Conservation (phyloP, 1,284 basidiomycete genomes). For the Malassezia furfur region DNA sequence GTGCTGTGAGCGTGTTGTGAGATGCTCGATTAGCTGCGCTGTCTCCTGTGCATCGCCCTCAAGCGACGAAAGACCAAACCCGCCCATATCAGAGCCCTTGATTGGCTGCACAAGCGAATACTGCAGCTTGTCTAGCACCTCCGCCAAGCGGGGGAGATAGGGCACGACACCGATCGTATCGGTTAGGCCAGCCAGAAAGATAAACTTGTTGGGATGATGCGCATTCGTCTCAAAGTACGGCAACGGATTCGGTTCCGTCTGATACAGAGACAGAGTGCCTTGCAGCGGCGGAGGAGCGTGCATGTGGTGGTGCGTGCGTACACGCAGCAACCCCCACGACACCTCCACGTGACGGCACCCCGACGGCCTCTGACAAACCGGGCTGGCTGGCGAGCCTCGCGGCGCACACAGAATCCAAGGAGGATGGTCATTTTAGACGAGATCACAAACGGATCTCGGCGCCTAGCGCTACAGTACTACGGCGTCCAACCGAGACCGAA, state of each 20-base stretch:
- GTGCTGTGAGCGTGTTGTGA: constrained; percentile 12
- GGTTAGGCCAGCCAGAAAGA: constrained; percentile 35
- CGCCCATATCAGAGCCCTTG: constrained; percentile 32
- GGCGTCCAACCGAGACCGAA: constrained; percentile 13
- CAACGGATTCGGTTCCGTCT: constrained; percentile 22
- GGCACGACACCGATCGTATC: constrained; percentile 37
- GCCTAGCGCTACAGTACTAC: constrained; percentile 16
- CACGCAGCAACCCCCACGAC: background rate
- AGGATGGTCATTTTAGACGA: constrained; percentile 1
- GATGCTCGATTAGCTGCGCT: constrained; percentile 20
- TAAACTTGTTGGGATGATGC: constrained; percentile 22
- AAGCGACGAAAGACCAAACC: constrained; percentile 30
- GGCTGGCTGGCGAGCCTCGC: too few species aligned
- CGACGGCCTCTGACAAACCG: too few species aligned
- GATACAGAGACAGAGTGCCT: constrained; percentile 27
- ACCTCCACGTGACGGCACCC: background rate
- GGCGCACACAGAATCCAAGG: background rate
- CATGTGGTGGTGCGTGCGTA: background rate
- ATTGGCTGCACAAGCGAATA: constrained; percentile 34
- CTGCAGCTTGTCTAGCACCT: constrained; percentile 11
- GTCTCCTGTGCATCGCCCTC: constrained; percentile 43
- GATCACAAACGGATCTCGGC: background rate
- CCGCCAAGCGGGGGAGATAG: constrained; percentile 26
- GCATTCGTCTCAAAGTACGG: constrained; percentile 32
- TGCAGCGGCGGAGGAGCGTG: constrained; percentile 1